Evolutionary conservation across 805 yeast species (phyloP), one percentile per base, ranked within the genome.

Genomic region (Cyberlindnera subsufficiens): DNA sequence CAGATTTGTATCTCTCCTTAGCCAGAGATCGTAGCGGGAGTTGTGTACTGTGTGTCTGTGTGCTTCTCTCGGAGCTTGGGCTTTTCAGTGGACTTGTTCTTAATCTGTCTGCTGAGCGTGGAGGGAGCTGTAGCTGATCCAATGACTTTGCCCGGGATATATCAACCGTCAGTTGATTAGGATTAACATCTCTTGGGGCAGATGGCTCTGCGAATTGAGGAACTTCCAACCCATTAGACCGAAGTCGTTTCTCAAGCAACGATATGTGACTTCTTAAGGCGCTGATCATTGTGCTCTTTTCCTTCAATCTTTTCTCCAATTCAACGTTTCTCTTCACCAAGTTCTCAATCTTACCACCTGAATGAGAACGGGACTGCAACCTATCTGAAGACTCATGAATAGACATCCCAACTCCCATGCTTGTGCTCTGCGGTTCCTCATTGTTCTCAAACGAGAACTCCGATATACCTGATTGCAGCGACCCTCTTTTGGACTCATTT

Each of bases 81-180:
- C 40, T 37, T 18, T 19, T 30, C 17, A 37, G 16, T 5, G 50
- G 45, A 22, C 43, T 39, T 11, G 46, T 39, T 29, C 35, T 53
- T 6, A 47, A 48, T 40, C 72, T 62, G 27, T 67, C 67, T 0
- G 65, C 64, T 1, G 74, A 68, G 42, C 74, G 57, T 29, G 70
- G 67, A 8, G 74, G 74, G 15, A 61, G 52, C 5, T 45, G 50
- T 6, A 60, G 33, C 27, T 43, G 39, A 3, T 49, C 53, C 9
- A 42, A 9, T 1, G 39, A 30, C 22, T 42, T 40, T n/a, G 32
- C 31, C 5, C 18, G 35, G 2, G 29, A n/a, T 2, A 35, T 14
- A 13, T 45, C 49, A 14, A 36, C 37, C 19, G 30, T 39, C 30
- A 41, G 27, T 3, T 39, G 29, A 15, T 32, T 19, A 41, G 45